These are phyloP conservation scores for Graphium sp. DNA, from an alignment of 2,329 filamentous ascomycete species.

Conservation along the genomic window DNA sequence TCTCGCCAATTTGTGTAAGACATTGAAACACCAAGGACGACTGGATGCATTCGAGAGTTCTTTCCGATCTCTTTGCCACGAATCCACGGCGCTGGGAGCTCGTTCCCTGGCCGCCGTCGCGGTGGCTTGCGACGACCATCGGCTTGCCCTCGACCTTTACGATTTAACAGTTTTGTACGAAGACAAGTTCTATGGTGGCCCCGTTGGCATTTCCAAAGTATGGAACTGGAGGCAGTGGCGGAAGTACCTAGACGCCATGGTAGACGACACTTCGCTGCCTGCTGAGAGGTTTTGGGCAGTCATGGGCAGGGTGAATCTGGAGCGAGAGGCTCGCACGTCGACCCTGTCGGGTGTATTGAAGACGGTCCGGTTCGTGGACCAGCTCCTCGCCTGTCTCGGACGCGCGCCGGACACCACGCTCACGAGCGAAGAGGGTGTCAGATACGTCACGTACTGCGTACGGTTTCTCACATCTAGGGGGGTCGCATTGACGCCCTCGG, in stretches of 20 bases:
- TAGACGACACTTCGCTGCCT: slow-evolving; percentile 11
- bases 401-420: too few species aligned
- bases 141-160: slow-evolving; percentile 11
- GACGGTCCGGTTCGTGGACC: too few species aligned
- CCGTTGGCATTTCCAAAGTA: slow-evolving; percentile 6
- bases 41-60: slow-evolving; percentile 6
- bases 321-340: too few species aligned
- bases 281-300: too few species aligned
- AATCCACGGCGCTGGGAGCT: slow-evolving; percentile 2
- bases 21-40: slow-evolving; percentile 6
- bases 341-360: too few species aligned
- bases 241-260: slow-evolving; percentile 13
- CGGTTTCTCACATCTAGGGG: too few species aligned
- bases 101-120: slow-evolving; percentile 5
- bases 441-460: too few species aligned
- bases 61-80: slow-evolving; percentile 4
- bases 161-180: slow-evolving; percentile 4
- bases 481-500: too few species aligned
- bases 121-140: slow-evolving; percentile 9
- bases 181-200: slow-evolving; percentile 1
- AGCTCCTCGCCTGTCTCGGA: too few species aligned
- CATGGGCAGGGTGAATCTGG: too few species aligned
- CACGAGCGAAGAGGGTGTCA: too few species aligned
- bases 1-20: slow-evolving; percentile 6
- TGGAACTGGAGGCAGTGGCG: slow-evolving; percentile 18